A percentile compares a stretch with the other conserved stretches of the same genome.
Conservation (phyloP, 2,329 filamentous ascomycete species). For the Grosmannia clavigera region DNA sequence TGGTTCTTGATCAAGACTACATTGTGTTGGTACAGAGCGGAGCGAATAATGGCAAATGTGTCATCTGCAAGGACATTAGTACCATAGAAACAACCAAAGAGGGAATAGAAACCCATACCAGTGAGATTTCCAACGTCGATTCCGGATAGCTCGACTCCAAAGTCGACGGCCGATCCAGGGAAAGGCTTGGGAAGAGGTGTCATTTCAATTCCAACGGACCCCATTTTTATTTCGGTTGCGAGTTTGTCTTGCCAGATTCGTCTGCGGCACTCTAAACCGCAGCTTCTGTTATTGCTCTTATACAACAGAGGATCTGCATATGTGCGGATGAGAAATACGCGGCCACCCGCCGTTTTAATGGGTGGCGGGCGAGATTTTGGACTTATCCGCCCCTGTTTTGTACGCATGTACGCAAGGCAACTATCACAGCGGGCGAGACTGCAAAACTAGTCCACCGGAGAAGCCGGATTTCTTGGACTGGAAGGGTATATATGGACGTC, state of each 20-base stretch:
- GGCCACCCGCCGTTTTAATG: not conserved
- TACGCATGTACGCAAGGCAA: not conserved
- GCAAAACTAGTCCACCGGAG: not conserved
- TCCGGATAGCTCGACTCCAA: conserved; percentile 47
- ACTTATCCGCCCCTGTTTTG: not conserved
- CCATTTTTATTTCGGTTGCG: conserved; percentile 4
- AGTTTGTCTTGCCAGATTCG: not conserved
- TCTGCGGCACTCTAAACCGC: no score
- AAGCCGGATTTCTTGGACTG: not conserved
- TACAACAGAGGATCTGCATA: not conserved
- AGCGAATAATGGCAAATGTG: conserved; percentile 50
- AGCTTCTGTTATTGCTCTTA: not conserved
- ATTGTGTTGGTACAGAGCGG: conserved; percentile 55
- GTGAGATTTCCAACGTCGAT: conserved; percentile 48
- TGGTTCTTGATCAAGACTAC: conserved; percentile 63
- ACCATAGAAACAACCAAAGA: not conserved
- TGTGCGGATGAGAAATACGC: not conserved
- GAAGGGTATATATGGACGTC: not conserved
- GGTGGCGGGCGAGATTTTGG: not conserved
- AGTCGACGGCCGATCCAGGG: conserved; percentile 27
- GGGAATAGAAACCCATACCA: conserved; percentile 28
- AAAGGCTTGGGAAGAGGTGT: conserved; percentile 6
- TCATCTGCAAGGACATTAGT: conserved; percentile 30
- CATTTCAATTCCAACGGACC: conserved; percentile 5
- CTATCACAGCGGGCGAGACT: not conserved